phyloP scores from a whole-genome alignment of 371 early-diverging fungal genomes.

The Paramicrosporidium saccamoebae region DNA sequence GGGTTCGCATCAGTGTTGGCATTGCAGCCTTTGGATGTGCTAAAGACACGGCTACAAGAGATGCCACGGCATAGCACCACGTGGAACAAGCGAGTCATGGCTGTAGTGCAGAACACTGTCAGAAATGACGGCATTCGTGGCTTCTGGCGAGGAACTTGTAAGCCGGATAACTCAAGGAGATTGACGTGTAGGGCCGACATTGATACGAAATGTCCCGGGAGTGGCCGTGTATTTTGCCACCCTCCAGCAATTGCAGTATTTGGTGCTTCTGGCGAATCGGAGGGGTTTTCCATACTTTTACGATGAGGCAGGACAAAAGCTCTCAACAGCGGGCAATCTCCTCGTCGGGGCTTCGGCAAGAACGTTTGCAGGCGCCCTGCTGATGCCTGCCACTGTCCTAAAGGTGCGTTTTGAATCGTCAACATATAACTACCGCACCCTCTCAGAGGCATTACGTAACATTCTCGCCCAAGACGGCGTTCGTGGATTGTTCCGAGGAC shows the following conservation, averaged over 20 bases:
- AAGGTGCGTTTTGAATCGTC: slow-evolving; percentile 66
- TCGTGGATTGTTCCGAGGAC: slow-evolving; percentile 50
- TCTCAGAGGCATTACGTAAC: slow-evolving; percentile 4
- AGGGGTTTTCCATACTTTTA: slow-evolving; percentile 9
- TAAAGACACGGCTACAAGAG: slow-evolving; percentile 54
- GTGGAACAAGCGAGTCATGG: slow-evolving; percentile 1
- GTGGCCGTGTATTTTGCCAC: slow-evolving; percentile 37
- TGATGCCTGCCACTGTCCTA: slow-evolving; percentile 79
- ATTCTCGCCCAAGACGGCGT: slow-evolving; percentile 8
- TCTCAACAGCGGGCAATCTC: slow-evolving; percentile 20
- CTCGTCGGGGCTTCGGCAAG: slow-evolving; percentile 45
- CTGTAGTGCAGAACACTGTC: slow-evolving; percentile 15
- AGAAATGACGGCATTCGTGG: slow-evolving; percentile 23
- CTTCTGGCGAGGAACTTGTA: slow-evolving; percentile 69
- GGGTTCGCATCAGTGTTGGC: too few species aligned
- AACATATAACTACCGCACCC: slow-evolving; percentile 20
- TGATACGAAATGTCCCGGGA: slow-evolving; percentile 41
- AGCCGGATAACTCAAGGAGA: slow-evolving; percentile 25
- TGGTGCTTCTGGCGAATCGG: slow-evolving; percentile 5
- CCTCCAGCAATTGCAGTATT: slow-evolving; percentile 12
- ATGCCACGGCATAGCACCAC: slow-evolving; percentile 2
- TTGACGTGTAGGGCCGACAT: slow-evolving; percentile 5
- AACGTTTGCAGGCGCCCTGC: slow-evolving; percentile 39
- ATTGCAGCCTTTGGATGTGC: slow-evolving; percentile 67
- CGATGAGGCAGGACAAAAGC: slow-evolving; percentile 2